These are phyloP conservation scores for Stephania japonica DNA, from an alignment of 164 flowering plant genomes.

Conservation along the genomic window DNA sequence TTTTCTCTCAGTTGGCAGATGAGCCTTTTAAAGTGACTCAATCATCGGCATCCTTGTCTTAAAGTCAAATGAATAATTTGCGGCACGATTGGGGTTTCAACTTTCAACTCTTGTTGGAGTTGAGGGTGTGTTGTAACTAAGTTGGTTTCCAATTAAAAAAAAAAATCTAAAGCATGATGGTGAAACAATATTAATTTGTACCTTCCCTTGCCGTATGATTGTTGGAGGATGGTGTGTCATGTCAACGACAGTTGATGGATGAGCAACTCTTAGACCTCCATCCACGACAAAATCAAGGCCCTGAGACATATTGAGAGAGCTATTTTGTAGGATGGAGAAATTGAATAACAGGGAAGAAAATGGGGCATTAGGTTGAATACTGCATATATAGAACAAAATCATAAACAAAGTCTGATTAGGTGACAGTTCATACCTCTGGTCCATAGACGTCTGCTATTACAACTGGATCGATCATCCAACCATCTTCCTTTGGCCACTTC, in stretches of 20 bases:
- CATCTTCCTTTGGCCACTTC: constrained; percentile 57
- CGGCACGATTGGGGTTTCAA: too few relatives aligned
- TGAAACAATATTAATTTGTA: constrained; percentile 7
- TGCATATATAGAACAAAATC: too few relatives aligned
- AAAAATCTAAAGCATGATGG: too few relatives aligned
- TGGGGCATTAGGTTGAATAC: too few relatives aligned
- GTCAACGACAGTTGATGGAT: constrained; percentile 91
- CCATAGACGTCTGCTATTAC: constrained; percentile 76
- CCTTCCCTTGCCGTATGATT: constrained; percentile 82
- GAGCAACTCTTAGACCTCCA: constrained; percentile 82
- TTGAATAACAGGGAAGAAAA: not conserved
- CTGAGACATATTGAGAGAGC: constrained; percentile 26
- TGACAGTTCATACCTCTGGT: constrained; percentile 51
- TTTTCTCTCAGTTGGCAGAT: too few relatives aligned
- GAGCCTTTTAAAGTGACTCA: too few relatives aligned
- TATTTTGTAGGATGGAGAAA: constrained; percentile 2
- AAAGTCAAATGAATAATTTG: too few relatives aligned
- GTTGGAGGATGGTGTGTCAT: constrained; percentile 65
- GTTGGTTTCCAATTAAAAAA: too few relatives aligned
- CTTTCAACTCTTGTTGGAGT: too few relatives aligned
- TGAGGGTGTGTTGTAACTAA: too few relatives aligned
- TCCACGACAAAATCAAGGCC: constrained; percentile 92
- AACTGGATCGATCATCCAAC: constrained; percentile 86
- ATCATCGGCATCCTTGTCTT: too few relatives aligned
- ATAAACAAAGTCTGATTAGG: not conserved